Evolutionary conservation across 176 grass and related monocot species (phyloP).

Genomic region (Typha latifolia): DNA sequence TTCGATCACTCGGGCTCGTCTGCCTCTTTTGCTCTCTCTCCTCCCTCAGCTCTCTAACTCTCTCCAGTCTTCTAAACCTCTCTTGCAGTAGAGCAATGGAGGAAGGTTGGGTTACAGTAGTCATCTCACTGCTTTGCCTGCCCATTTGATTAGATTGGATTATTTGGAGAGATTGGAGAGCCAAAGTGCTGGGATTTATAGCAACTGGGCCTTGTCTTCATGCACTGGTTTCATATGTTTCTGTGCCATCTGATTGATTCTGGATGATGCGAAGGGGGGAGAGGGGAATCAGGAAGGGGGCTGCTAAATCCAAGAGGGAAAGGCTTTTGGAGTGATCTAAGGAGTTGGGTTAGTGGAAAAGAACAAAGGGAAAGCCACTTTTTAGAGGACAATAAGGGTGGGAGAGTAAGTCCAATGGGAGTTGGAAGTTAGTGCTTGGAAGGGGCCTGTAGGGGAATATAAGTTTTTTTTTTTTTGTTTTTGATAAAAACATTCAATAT

Average conservation of each 20-base stretch:
- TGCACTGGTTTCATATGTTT: slow-evolving; percentile 10
- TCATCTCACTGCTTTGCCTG: slow-evolving; percentile 37
- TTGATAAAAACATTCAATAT: too few relatives aligned
- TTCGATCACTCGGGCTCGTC: neutral
- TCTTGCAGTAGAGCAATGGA: slow-evolving; percentile 76
- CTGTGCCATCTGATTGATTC: slow-evolving; percentile 7
- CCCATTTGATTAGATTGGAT: neutral
- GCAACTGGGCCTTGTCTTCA: neutral
- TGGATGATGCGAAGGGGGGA: slow-evolving; percentile 1
- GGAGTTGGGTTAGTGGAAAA: slow-evolving; percentile 20
- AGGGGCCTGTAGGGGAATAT: slow-evolving; percentile 2
- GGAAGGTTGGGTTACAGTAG: slow-evolving; percentile 22
- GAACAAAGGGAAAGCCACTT: slow-evolving; percentile 19
- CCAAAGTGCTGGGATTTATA: slow-evolving; percentile 7
- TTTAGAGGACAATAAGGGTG: slow-evolving; percentile 14
- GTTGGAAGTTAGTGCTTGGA: slow-evolving; percentile 21
- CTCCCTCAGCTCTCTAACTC: slow-evolving; percentile 78
- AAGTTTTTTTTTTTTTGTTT: too few relatives aligned
- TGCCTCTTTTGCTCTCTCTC: slow-evolving; percentile 18
- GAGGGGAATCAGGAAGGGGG: slow-evolving; percentile 13
- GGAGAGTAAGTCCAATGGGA: neutral
- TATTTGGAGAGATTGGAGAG: neutral
- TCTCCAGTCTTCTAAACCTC: slow-evolving; percentile 78
- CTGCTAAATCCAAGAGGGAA: slow-evolving; percentile 23
- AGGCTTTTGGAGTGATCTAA: slow-evolving; percentile 2